Percentiles rank a stretch among this genome's conserved stretches.
Conservation (phyloP, 176 grass and related monocot genomes). For the Zea luxurians region DNA sequence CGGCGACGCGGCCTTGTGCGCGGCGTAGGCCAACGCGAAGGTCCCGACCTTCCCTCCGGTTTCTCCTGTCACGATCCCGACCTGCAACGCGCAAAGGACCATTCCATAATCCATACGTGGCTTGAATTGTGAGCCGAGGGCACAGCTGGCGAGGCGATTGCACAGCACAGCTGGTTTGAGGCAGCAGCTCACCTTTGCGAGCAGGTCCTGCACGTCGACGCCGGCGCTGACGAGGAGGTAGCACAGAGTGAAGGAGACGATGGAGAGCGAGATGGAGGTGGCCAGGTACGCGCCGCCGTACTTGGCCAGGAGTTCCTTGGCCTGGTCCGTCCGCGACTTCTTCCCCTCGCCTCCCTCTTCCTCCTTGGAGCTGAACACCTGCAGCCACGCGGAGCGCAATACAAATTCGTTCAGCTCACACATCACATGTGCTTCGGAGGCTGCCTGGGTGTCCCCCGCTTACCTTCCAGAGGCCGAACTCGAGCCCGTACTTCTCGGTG, state of each 20-base stretch:
- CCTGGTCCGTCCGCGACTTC: slow-evolving; percentile 62
- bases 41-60: slow-evolving; percentile 87
- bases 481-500: slow-evolving; percentile 91
- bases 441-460: background rate
- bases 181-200: slow-evolving; percentile 53
- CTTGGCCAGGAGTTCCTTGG: slow-evolving; percentile 93
- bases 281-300: slow-evolving; percentile 95
- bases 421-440: background rate
- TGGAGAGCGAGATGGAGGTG: slow-evolving; percentile 85
- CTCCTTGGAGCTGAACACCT: slow-evolving; percentile 88
- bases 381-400: background rate
- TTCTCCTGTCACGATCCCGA: slow-evolving; percentile 71
- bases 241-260: slow-evolving; percentile 89
- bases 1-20: slow-evolving; percentile 91
- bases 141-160: background rate
- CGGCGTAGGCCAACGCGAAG: slow-evolving; percentile 84
- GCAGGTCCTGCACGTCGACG: slow-evolving; percentile 83
- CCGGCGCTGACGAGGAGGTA: slow-evolving; percentile 89
- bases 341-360: slow-evolving; percentile 32
- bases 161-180: background rate
- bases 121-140: background rate
- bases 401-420: slow-evolving; percentile 6
- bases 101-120: background rate
- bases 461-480: slow-evolving; percentile 94
- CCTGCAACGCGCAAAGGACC: slow-evolving; percentile 34